Base-by-base conservation (phyloP, 805 yeast genomes). In the Ogataea ganodermae region DNA sequence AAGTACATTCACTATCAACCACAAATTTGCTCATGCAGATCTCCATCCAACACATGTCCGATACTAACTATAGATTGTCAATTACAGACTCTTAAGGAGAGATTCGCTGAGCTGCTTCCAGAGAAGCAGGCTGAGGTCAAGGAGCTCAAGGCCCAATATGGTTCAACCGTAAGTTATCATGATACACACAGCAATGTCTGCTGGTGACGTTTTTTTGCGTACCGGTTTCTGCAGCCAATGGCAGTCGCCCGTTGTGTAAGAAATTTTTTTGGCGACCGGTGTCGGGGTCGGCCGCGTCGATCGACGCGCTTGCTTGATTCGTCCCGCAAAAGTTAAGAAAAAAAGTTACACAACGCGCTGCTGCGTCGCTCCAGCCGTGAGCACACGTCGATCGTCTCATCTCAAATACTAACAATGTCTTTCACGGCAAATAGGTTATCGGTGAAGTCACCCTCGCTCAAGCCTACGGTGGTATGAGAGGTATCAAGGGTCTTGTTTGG, bases 381-480 rank as follows among this genome's bases (percentile, higher is more conserved):
- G 24, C 24, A 22, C 6, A 22, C 36, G 38, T 35, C 38, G 21
- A 35, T 35, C 38, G 38, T 18, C 38, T 27, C 38, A 6, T 31
- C 14, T 10, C 17, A 35, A 18, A 6, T 41, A 46, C 48, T 44
- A 48, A 45, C 48, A 23, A 44, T 16, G 14, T 32, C 40, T n/a
- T n/a, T n/a, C n/a, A n/a, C n/a, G n/a, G n/a, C n/a, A n/a, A n/a
- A 36, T 24, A 67, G 71, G 71, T 71, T 43, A 83, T 86, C 55
- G 92, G 89, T 57, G 89, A 86, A 69, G 85, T 85, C 54, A 69
- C 75, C 48, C 73, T 86, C 52, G 89, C 83, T 68, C 92, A 86
- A 73, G 91, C 90, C 33, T 87, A 86, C 71, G 95, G 95, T 73
- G 95, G 95, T 75, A 84, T 84, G 91, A 80, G 95, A 69, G 95